phyloP scores from a whole-genome alignment of 2,329 filamentous ascomycete species.

The Bisporella sp. region DNA sequence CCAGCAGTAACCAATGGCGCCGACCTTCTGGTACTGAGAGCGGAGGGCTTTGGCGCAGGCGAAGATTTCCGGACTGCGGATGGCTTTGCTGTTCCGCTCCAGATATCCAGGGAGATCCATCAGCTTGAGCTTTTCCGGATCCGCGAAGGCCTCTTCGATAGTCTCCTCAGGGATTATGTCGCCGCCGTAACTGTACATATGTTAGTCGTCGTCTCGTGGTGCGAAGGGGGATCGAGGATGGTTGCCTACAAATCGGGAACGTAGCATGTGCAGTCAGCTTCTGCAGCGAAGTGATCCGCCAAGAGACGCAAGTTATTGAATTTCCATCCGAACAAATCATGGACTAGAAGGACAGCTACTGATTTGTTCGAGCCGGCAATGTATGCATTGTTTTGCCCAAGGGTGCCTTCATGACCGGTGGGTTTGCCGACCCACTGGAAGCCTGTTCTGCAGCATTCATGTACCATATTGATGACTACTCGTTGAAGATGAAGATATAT shows the following conservation, averaged over 20 bases:
- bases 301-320: background rate
- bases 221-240: background rate
- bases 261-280: background rate
- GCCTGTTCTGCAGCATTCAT: background rate
- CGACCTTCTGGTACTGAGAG: conserved; percentile 2
- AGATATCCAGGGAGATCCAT: conserved; percentile 4
- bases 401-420: background rate
- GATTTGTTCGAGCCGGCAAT: background rate
- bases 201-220: background rate
- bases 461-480: background rate
- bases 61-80: conserved; percentile 6
- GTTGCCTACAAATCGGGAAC: background rate
- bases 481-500: background rate
- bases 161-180: background rate
- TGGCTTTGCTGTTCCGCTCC: conserved; percentile 1
- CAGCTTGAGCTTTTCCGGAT: background rate
- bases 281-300: no score
- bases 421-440: background rate
- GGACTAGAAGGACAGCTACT: background rate
- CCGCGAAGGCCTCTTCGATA: background rate
- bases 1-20: conserved; percentile 7
- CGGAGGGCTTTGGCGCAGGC: conserved; percentile 2
- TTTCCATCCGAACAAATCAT: background rate
- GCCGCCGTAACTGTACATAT: conserved; percentile 1
- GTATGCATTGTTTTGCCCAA: background rate